Base-by-base conservation (phyloP, 371 early-diverging fungal genomes). In the Mycotypha africana region DNA sequence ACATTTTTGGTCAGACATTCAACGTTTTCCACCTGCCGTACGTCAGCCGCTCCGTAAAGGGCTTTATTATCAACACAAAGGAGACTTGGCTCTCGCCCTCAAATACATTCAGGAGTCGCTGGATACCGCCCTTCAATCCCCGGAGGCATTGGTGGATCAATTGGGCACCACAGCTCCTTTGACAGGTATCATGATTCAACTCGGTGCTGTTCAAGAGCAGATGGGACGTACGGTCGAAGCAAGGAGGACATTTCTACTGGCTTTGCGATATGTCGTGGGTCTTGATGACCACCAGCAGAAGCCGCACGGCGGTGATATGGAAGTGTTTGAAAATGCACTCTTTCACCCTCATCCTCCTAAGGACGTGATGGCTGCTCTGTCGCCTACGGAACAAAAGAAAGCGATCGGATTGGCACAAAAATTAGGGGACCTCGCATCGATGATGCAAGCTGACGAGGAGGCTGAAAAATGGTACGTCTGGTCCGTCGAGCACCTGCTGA, bases 181-280 rank as follows among this genome's bases (percentile, higher is more conserved):
- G 20, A 81, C 78, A 0, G 81, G 84, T 7, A 81, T 83, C 31
- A 69, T 83, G 72, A 81, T 83, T 42, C 84, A 79, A 35, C 42
- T 76, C 6, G 84, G 79, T 1, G 55, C 67, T 1, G 32, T 78
- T 33, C 66, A 77, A 16, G 76, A 79, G 42, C 56, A 58, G 2
- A 36, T 78, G 56, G 78, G 72, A 0, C 59, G 67, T n/a, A 43
- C 56, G 3, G 65, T 66, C 23, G 79, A 83, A 26, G 84, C 84
- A 2, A 60, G 74, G 24, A 70, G 74, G 32, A 72, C 76, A 2
- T 51, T 78, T 23, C 56, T 52, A 0, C 52, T 70, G 48, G 78
- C 80, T 4, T 54, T 79, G 26, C 71, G 62, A n/a, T 62, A 65
- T 32, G 45, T 68, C 4, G 23, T 65, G 3, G 42, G 53, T 2